Conservation (phyloP, 495 filamentous ascomycete genomes). For the Durotheca rogersii region DNA sequence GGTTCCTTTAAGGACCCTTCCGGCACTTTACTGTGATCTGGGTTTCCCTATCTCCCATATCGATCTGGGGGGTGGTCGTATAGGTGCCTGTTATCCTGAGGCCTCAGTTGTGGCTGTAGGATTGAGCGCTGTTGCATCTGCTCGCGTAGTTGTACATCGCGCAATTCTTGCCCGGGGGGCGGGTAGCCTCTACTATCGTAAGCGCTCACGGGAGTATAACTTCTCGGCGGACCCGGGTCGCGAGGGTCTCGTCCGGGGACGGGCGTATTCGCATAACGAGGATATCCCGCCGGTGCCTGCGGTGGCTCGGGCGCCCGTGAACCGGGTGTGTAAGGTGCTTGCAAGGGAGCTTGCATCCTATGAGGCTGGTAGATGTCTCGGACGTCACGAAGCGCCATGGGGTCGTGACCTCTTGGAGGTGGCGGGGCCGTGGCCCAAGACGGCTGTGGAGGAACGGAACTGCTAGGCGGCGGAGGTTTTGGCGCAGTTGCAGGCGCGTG, state of each 20-base stretch:
- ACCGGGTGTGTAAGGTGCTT: conserved; percentile 34
- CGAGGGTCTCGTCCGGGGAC: conserved; percentile 36
- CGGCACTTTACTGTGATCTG: not conserved
- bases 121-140: conserved; percentile 35
- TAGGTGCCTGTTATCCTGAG: conserved; percentile 33
- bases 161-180: conserved; percentile 25
- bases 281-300: conserved; percentile 30
- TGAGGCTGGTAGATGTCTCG: conserved; percentile 37
- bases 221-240: conserved; percentile 32
- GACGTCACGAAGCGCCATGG: conserved; percentile 35
- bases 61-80: conserved; percentile 37
- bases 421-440: conserved; percentile 39
- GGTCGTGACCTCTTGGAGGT: conserved; percentile 40
- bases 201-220: conserved; percentile 34
- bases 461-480: conserved; percentile 41
- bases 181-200: conserved; percentile 32
- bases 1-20: no score
- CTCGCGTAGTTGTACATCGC: conserved; percentile 34
- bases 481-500: conserved; percentile 40
- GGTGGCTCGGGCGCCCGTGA: conserved; percentile 38
- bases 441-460: conserved; percentile 42
- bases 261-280: conserved; percentile 34
- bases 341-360: conserved; percentile 34
- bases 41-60: conserved; percentile 30
- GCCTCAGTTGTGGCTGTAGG: conserved; percentile 38